phyloP scores from a whole-genome alignment of 768 basidiomycete species.

The Macrolepiota fuliginosa region DNA sequence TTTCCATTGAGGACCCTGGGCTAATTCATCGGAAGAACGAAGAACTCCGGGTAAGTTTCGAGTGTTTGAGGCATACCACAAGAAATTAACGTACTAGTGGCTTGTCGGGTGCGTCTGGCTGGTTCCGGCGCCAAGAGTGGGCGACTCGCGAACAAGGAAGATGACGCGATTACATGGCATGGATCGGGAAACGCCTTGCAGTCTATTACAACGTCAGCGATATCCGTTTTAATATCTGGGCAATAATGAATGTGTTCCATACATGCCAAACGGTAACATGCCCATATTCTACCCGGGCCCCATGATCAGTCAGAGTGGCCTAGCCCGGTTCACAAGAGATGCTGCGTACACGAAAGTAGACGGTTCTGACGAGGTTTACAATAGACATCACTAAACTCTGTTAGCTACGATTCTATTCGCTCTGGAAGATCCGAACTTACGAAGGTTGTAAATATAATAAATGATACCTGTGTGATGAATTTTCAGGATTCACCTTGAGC shows the following conservation, averaged over 20 bases:
- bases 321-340: no score
- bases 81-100: no score
- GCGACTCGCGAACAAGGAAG: conserved; percentile 1
- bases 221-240: not conserved
- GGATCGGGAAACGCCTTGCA: conserved; percentile 2
- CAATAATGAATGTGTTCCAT: not conserved
- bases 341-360: not conserved
- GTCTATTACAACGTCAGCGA: not conserved
- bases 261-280: not conserved
- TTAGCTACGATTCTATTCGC: not conserved
- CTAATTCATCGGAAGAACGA: no score
- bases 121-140: not conserved
- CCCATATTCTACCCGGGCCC: not conserved
- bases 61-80: no score
- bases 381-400: not conserved
- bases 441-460: not conserved
- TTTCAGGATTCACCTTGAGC: not conserved
- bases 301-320: not conserved
- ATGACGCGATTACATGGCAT: conserved; percentile 2
- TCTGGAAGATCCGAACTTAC: not conserved
- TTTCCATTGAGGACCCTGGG: no score
- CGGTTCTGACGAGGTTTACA: not conserved
- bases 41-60: no score
- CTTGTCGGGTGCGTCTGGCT: no score
- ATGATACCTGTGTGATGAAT: conserved; percentile 6